phyloP scores from a whole-genome alignment of 345 rosid genomes.

The Brassica carinata region DNA sequence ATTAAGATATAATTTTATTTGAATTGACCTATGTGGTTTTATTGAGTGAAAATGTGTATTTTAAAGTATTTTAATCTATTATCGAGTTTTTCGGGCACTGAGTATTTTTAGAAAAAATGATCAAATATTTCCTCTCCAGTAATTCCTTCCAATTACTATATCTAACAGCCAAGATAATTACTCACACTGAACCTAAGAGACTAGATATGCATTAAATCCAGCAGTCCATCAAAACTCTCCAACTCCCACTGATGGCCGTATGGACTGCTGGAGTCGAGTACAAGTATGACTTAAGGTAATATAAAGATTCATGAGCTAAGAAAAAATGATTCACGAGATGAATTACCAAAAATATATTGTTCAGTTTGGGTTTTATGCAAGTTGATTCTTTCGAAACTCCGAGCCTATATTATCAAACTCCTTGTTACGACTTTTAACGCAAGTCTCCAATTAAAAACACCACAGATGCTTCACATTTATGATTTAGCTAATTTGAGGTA shows the following conservation, averaged over 20 bases:
- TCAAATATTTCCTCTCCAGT: background rate
- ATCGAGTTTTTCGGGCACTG: background rate
- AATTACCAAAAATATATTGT: background rate
- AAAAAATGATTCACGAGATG: background rate
- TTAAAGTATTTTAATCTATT: background rate
- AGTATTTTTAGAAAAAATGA: background rate
- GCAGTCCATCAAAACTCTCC: background rate
- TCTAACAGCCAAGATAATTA: background rate
- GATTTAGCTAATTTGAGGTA: background rate
- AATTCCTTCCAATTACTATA: background rate
- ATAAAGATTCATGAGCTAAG: background rate
- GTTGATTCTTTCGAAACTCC: background rate
- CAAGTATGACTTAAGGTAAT: conserved; percentile 17
- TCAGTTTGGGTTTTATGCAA: background rate
- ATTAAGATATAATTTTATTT: too few species aligned
- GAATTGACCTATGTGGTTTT: background rate
- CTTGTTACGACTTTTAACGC: background rate
- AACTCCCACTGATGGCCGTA: background rate
- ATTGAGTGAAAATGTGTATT: background rate
- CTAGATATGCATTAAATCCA: background rate
- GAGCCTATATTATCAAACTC: background rate
- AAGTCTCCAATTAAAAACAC: conserved; percentile 3
- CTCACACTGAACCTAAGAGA: background rate
- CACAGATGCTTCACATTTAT: background rate
- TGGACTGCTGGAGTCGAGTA: conserved; percentile 49